Conservation (phyloP, 1,284 basidiomycete genomes). For the Ustilago vetiveriae region DNA sequence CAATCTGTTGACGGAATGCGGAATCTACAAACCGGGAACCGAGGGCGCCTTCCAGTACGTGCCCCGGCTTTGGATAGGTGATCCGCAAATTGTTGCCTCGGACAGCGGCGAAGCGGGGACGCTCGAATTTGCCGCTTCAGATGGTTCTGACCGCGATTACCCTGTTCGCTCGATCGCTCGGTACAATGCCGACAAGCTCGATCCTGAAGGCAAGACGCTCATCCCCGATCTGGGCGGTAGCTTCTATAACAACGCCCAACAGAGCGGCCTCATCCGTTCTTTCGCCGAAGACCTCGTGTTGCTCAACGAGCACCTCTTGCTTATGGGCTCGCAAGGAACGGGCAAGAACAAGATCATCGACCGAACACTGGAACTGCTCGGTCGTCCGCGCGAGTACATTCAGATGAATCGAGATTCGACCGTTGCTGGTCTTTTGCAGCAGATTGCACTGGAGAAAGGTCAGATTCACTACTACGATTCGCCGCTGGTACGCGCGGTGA, state of each 20-base stretch:
- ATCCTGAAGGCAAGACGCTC: conserved; percentile 62
- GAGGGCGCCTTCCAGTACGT: conserved; percentile 59
- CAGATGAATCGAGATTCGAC: conserved; percentile 67
- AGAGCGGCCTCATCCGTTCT: conserved; percentile 62
- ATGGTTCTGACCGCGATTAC: conserved; percentile 25
- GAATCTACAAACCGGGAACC: conserved; percentile 56
- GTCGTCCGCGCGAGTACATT: conserved; percentile 67
- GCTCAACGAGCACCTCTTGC: conserved; percentile 65
- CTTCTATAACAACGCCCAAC: conserved; percentile 67
- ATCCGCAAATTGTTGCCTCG: conserved; percentile 27
- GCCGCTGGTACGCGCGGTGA: conserved; percentile 66
- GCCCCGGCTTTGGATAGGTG: conserved; percentile 39
- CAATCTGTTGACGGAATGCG: conserved; percentile 55
- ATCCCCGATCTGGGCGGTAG: conserved; percentile 62
- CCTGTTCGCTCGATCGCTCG: conserved; percentile 51
- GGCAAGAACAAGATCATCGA: conserved; percentile 69
- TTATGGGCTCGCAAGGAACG: conserved; percentile 68
- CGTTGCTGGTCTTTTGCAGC: conserved; percentile 62
- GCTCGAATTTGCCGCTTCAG: conserved; percentile 46
- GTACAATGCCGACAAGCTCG: conserved; percentile 57
- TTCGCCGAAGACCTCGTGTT: conserved; percentile 66
- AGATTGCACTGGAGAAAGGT: conserved; percentile 64
- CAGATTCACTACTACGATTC: conserved; percentile 65
- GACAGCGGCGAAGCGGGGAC: conserved; percentile 17
- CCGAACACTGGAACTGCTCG: conserved; percentile 65